phyloP scores from a whole-genome alignment of 2,329 filamentous ascomycete genomes.

The Albophoma yamanashiensis region DNA sequence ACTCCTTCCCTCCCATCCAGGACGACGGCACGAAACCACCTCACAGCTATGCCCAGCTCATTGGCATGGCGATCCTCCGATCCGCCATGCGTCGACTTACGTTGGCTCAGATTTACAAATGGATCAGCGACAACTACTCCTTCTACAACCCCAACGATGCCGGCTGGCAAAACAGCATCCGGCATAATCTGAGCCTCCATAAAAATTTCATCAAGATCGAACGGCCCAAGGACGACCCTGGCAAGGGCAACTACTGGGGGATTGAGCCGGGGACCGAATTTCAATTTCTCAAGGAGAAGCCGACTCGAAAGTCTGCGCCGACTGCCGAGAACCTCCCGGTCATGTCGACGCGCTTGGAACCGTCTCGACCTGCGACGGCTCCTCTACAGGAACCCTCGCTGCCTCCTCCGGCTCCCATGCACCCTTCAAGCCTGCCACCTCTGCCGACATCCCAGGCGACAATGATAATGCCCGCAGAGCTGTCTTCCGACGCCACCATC shows the following conservation, averaged over 20 bases:
- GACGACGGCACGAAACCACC: slow-evolving; percentile 85
- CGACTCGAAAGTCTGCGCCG: slow-evolving; percentile 45
- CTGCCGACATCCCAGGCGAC: slow-evolving; percentile 26
- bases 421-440: slow-evolving; percentile 27
- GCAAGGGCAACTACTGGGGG: slow-evolving; percentile 95
- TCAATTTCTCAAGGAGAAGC: slow-evolving; percentile 83
- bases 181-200: slow-evolving; percentile 93
- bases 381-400: slow-evolving; percentile 35
- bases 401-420: slow-evolving; percentile 30
- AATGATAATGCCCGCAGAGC: slow-evolving; percentile 38
- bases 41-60: slow-evolving; percentile 89
- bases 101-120: slow-evolving; percentile 94
- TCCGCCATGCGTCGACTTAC: slow-evolving; percentile 77
- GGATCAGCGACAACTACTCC: slow-evolving; percentile 91
- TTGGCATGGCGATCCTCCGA: slow-evolving; percentile 92
- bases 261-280: slow-evolving; percentile 85
- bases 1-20: slow-evolving; percentile 69
- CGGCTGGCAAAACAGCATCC: slow-evolving; percentile 98
- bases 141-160: slow-evolving; percentile 80
- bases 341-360: slow-evolving; percentile 46
- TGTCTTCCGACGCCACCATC: slow-evolving; percentile 70
- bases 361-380: slow-evolving; percentile 29
- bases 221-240: slow-evolving; percentile 90
- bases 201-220: slow-evolving; percentile 96
- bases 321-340: slow-evolving; percentile 47